A percentile compares a stretch with the other conserved stretches of the same genome.
These are phyloP conservation scores for Lipomyces anomalus DNA, from an alignment of 805 yeast species.

Conservation along the genomic window DNA sequence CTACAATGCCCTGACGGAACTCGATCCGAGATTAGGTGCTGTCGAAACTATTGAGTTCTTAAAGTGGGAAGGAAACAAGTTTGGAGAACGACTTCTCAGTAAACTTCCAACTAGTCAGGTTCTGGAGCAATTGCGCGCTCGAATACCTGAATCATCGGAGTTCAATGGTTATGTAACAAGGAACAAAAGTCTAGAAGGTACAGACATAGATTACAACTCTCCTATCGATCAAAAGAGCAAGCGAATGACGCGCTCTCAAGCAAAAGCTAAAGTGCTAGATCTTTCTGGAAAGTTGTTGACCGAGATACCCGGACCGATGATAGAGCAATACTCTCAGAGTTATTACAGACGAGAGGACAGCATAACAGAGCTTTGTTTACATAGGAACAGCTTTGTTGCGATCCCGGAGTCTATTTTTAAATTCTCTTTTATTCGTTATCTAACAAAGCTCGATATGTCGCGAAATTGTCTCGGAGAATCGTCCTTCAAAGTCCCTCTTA, in stretches of 20 bases:
- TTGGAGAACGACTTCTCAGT: conserved; percentile 12
- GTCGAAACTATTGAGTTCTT: conserved; percentile 8
- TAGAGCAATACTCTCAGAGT: conserved; percentile 11
- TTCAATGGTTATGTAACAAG: too few species aligned
- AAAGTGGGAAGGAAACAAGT: conserved; percentile 23
- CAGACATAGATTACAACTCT: too few species aligned
- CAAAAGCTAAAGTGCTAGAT: conserved; percentile 8
- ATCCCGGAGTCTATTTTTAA: conserved; percentile 11
- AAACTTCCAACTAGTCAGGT: conserved; percentile 7
- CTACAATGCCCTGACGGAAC: conserved; percentile 6
- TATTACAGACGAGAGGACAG: conserved; percentile 6
- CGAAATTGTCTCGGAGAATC: conserved; percentile 14
- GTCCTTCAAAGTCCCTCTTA: conserved; percentile 10
- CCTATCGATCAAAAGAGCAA: background rate
- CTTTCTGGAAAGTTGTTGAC: conserved; percentile 11
- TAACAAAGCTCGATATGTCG: conserved; percentile 12
- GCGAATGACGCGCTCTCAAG: conserved; percentile 7
- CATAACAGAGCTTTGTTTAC: conserved; percentile 8
- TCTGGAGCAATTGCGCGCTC: conserved; percentile 8
- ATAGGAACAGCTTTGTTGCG: conserved; percentile 9
- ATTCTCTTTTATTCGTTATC: conserved; percentile 17
- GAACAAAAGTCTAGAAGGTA: too few species aligned
- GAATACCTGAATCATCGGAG: background rate
- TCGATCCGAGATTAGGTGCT: conserved; percentile 13
- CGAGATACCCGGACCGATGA: conserved; percentile 6